These are phyloP conservation scores for Acaromyces ingoldii DNA, from an alignment of 1,284 basidiomycete species.

Conservation along the genomic window DNA sequence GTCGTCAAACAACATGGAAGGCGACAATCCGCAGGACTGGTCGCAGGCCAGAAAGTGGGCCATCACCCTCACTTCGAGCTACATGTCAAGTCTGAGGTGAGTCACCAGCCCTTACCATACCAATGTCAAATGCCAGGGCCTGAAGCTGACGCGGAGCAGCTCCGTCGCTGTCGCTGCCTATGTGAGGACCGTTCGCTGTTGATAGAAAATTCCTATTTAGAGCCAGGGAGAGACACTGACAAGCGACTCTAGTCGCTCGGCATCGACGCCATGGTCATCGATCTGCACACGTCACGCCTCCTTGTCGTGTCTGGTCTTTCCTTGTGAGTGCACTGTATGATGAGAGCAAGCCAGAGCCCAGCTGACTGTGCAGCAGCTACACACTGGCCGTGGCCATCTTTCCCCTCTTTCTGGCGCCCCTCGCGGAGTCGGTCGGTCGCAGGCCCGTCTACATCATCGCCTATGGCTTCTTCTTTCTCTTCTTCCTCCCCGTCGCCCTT, in stretches of 20 bases:
- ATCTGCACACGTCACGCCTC: conserved; percentile 3
- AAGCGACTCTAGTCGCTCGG: not conserved
- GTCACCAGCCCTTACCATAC: no score
- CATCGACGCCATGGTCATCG: conserved; percentile 2
- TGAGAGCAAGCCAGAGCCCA: no score
- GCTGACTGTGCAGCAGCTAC: conserved; percentile 2
- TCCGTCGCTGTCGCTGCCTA: conserved; percentile 6
- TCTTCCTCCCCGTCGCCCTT: conserved; percentile 29
- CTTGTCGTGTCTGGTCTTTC: conserved; percentile 6
- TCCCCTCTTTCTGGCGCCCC: conserved; percentile 62
- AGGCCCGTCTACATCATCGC: conserved; percentile 65
- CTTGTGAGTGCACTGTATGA: not conserved
- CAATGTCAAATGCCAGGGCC: no score
- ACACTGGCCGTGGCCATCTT: conserved; percentile 64
- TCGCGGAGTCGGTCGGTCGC: conserved; percentile 72
- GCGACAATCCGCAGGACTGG: conserved; percentile 7
- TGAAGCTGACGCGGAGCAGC: no score
- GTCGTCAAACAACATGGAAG: no score
- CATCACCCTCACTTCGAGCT: conserved; percentile 1
- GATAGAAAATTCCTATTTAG: no score
- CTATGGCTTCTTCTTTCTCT: conserved; percentile 56
- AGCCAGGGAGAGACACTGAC: no score
- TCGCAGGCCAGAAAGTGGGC: not conserved
- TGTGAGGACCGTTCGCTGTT: not conserved
- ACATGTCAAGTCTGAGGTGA: conserved; percentile 5